Evolutionary conservation across 164 flowering plant genomes (phyloP), one percentile per base, ranked within the genome.

Genomic region (Sextonia rubra): DNA sequence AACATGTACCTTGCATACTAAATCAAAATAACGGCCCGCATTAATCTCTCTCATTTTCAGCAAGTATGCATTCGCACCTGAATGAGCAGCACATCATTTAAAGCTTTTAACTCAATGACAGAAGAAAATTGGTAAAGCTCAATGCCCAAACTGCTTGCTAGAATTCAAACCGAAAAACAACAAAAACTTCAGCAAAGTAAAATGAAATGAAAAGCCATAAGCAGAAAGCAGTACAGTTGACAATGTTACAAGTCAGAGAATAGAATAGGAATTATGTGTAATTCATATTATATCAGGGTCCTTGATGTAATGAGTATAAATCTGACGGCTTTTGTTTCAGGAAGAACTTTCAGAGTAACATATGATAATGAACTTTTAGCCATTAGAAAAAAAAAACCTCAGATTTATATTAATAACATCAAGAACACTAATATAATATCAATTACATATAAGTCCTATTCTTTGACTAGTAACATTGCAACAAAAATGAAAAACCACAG

Each of bases 1-100:
- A 23, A 52, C 20, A 6, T 20, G 62, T 61, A 92, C 98, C 97
- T 90, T 89, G 85, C 92, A 88, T 47, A 80, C 76, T 75, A 94
- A 80, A 81, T 87, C 84, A 72, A 76, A 26, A 12, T 62, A 58
- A 14, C 78, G 66, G 9, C 77, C 84, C 73, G 77, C 83, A 66
- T 70, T 82, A 71, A 90, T 82, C 73, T 89, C 91, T 60, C 81
- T 86, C 77, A 92, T 67, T 14, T 75, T 68, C 14, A 66, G 20
- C 22, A 52, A 30, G 52, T 77, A 81, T 37, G 84, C 76, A 48
- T 70, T 73, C 14, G 73, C 44, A n/a, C 80, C 96, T 89, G 74
- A 26, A 65, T 66, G 74, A 74, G 69, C 26, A 79, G 5, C 73
- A 29, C 49, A 6, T 44, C 20, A 18, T 15, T 78, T 20, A 22